Evolutionary conservation across 164 flowering plant genomes (phyloP).

Genomic region (Annona cherimola): DNA sequence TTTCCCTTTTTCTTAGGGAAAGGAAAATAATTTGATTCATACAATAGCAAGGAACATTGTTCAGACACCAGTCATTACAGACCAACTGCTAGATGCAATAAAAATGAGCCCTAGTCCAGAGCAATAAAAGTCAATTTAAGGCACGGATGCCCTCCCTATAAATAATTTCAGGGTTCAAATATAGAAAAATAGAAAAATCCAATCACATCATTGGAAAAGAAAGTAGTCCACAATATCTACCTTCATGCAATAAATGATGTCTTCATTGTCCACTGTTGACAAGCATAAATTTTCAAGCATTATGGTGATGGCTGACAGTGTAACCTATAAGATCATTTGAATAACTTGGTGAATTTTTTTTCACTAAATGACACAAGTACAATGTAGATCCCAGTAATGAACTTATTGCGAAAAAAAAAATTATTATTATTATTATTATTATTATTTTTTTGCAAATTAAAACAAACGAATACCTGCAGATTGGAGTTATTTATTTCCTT

Average conservation of each 20-base stretch:
- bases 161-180: no score
- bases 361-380: not conserved
- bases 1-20: no score
- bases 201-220: no score
- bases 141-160: no score
- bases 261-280: conserved; percentile 30
- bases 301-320: conserved; percentile 22
- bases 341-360: not conserved
- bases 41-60: no score
- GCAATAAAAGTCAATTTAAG: no score
- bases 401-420: not conserved
- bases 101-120: no score
- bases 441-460: not conserved
- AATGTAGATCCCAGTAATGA: not conserved
- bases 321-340: conserved; percentile 18
- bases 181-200: no score
- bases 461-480: conserved; percentile 13
- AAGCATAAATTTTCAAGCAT: conserved; percentile 26
- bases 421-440: not conserved
- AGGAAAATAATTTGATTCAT: no score
- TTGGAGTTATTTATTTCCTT: conserved; percentile 15
- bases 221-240: conserved; percentile 4
- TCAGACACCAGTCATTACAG: no score
- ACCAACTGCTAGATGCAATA: no score
- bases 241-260: conserved; percentile 25